These are phyloP conservation scores for Solanum habrochaites DNA, from an alignment of 257 asterid species.

Conservation along the genomic window DNA sequence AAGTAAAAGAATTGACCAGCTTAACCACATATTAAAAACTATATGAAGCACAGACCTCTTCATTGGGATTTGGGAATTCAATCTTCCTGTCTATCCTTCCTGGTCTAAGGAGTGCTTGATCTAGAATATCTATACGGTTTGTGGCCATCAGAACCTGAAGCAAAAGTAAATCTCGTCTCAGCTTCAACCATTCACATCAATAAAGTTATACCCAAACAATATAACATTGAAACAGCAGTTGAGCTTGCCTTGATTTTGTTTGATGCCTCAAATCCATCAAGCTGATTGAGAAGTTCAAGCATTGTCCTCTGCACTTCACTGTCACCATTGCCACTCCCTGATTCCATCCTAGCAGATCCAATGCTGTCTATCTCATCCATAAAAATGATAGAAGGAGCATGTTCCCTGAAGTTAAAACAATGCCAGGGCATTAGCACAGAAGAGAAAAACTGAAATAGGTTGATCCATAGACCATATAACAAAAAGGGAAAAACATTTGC, in stretches of 20 bases:
- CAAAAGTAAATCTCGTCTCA: background rate
- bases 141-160: conserved; percentile 87
- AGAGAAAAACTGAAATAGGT: background rate
- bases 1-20: background rate
- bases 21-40: background rate
- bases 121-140: conserved; percentile 80
- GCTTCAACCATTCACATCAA: background rate
- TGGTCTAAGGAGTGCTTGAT: conserved; percentile 87
- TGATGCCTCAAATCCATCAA: conserved; percentile 94
- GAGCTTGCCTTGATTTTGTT: conserved; percentile 59
- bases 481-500: background rate
- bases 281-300: conserved; percentile 92
- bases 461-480: background rate
- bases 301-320: conserved; percentile 92
- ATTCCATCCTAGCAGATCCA: conserved; percentile 87
- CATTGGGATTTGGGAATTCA: conserved; percentile 91
- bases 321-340: conserved; percentile 87
- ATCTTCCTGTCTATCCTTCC: conserved; percentile 90
- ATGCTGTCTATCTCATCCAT: conserved; percentile 96
- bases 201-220: background rate
- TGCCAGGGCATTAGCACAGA: background rate
- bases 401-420: conserved; percentile 32
- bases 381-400: conserved; percentile 86
- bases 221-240: background rate
- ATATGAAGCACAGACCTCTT: conserved; percentile 34